Base-by-base conservation (phyloP, 23 red algal genomes). In the Pyropia haitanensis region DNA sequence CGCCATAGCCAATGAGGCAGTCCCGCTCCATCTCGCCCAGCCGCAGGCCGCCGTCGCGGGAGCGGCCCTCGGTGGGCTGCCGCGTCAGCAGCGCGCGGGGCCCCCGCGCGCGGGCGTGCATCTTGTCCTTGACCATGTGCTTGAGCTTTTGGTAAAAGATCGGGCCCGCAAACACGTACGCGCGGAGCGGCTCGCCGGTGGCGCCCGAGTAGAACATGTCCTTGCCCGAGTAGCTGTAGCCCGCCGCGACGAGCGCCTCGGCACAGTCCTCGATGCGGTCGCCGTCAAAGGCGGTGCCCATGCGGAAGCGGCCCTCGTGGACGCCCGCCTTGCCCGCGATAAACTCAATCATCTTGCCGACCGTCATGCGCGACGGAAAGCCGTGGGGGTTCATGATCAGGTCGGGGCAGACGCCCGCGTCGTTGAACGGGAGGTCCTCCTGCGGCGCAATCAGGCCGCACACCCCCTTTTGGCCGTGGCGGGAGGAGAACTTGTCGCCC, bases 11-110 rank as follows among this genome's bases (percentile, higher is more conserved):
- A 27, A 97, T 71, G 13, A 97, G 78, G 31, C 71, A 90, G 65
- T 97, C 94, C 15, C 94, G 76, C 70, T 97, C 94, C 94, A 97
- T 97, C 63, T 97, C 94, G 46, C 94, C 94, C 20, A 97, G 82
- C 21, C 94, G 63, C 51, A 97, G 70, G 53, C 86, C 94, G 31
- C 94, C 94, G 30, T 88, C 94, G 26, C 81, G 76, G 61, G 70
- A 84, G 25, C 94, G 80, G 9, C 84, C 82, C 55, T 91, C 81
- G 18, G 81, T 88, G 22, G 80, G 80, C 72, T 89, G 81, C 19
- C 80, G 64, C 2, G 87, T 88, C 72, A 87, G 54, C 33, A 89
- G 55, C 49, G 81, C 83, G 14, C 85, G 70, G 18, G 81, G 87
- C 30, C 85, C 85, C 4, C 83, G 53, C 20, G 75, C 60, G 3